Conservation (phyloP, 768 basidiomycete species). For the Rhizopogon salebrosus region DNA sequence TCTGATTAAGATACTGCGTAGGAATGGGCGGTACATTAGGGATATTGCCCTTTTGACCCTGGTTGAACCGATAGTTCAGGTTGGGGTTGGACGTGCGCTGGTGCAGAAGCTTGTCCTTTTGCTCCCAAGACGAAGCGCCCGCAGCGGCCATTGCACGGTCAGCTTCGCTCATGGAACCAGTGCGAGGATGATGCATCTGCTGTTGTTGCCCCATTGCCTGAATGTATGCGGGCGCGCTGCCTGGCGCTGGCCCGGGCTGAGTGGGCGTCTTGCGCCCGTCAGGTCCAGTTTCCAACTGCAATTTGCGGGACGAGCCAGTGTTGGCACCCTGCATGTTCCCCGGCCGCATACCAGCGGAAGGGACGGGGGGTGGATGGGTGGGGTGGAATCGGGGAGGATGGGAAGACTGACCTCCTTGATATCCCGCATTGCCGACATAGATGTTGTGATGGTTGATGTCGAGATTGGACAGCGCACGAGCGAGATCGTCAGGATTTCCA, state of each 20-base stretch:
- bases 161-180: slow-evolving; percentile 21
- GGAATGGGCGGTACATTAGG: slow-evolving; percentile 74
- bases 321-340: slow-evolving; percentile 31
- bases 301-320: slow-evolving; percentile 37
- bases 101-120: slow-evolving; percentile 53
- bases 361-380: slow-evolving; percentile 41
- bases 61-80: slow-evolving; percentile 55
- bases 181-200: slow-evolving; percentile 32
- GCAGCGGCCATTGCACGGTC: slow-evolving; percentile 33
- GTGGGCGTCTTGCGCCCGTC: slow-evolving; percentile 63
- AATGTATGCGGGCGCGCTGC: slow-evolving; percentile 42
- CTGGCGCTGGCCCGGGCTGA: slow-evolving; percentile 41
- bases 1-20: slow-evolving; percentile 66
- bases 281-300: slow-evolving; percentile 58
- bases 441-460: slow-evolving; percentile 44
- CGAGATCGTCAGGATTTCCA: slow-evolving; percentile 64
- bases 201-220: slow-evolving; percentile 33
- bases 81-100: slow-evolving; percentile 66
- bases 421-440: slow-evolving; percentile 23
- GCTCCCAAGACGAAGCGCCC: slow-evolving; percentile 52
- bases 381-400: slow-evolving; percentile 70
- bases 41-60: slow-evolving; percentile 32
- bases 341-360: slow-evolving; percentile 37
- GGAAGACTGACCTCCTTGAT: slow-evolving; percentile 44
- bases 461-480: slow-evolving; percentile 64